Evolutionary conservation across 169 alveolate genomes (phyloP).

Genomic region (Babesia bigemina): DNA sequence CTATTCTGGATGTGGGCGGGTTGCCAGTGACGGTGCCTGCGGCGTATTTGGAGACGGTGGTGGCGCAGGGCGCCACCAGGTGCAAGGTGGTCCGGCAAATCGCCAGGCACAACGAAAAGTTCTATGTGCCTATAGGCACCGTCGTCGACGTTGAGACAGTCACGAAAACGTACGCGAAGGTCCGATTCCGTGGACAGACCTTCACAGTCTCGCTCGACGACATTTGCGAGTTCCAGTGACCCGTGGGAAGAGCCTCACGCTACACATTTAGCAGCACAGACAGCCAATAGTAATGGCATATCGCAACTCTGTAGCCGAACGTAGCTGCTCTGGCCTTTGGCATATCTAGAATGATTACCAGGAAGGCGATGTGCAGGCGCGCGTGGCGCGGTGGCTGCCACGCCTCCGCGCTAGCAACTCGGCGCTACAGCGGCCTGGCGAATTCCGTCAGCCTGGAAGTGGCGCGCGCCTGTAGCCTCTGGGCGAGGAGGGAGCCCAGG

Average conservation of each 20-base stretch:
- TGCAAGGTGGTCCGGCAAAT: slow-evolving; percentile 52
- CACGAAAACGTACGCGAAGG: slow-evolving; percentile 38
- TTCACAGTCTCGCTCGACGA: slow-evolving; percentile 46
- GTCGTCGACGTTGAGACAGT: slow-evolving; percentile 21
- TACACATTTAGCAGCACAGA: not conserved
- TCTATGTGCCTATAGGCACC: slow-evolving; percentile 37
- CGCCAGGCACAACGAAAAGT: slow-evolving; percentile 26
- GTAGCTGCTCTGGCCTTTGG: too few relatives aligned
- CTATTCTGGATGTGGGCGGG: slow-evolving; percentile 23
- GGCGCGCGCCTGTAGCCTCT: slow-evolving; percentile 27
- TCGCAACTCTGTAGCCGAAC: too few relatives aligned
- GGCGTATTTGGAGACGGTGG: slow-evolving; percentile 46
- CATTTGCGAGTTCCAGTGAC: slow-evolving; percentile 39
- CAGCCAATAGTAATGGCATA: not conserved
- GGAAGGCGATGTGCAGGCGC: slow-evolving; percentile 30
- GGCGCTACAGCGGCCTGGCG: not conserved
- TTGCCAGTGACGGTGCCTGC: not conserved
- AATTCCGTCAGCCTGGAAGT: not conserved
- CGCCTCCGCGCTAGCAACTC: not conserved
- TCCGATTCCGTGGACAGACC: slow-evolving; percentile 6
- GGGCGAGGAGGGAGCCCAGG: slow-evolving; percentile 32
- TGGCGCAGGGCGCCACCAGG: slow-evolving; percentile 22
- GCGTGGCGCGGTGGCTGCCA: slow-evolving; percentile 4
- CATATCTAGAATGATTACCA: slow-evolving; percentile 4
- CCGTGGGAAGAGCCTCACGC: not conserved